Evolutionary conservation across 352 stramenopile genomes (phyloP).

Genomic region (Globisporangium perplexum): DNA sequence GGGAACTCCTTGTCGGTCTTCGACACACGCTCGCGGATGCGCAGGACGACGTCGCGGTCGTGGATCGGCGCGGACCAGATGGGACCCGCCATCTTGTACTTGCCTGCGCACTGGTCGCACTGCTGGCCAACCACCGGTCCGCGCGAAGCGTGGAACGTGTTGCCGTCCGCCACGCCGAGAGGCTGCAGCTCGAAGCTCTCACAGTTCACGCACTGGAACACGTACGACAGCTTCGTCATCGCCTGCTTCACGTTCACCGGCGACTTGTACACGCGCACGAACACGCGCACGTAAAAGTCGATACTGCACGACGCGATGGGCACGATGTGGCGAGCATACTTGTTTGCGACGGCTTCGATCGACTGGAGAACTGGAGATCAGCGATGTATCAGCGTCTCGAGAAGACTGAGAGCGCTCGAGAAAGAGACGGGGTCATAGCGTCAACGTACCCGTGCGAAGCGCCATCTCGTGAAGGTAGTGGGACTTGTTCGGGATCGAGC

Average conservation of each 20-base stretch:
- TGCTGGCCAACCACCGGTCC: slow-evolving; percentile 59
- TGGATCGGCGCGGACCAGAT: slow-evolving; percentile 97
- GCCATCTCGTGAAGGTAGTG: slow-evolving; percentile 88
- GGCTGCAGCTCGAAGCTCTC: slow-evolving; percentile 97
- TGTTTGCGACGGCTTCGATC: slow-evolving; percentile 92
- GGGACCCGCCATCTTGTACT: slow-evolving; percentile 93
- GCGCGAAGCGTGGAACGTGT: slow-evolving; percentile 80
- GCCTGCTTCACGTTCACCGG: slow-evolving; percentile 93
- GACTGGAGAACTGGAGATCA: slow-evolving; percentile 90
- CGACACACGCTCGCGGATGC: slow-evolving; percentile 74
- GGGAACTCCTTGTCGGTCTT: slow-evolving; percentile 84
- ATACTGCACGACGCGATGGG: slow-evolving; percentile 98
- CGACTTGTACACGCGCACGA: slow-evolving; percentile 97
- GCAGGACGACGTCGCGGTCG: slow-evolving; percentile 86
- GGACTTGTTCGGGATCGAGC: slow-evolving; percentile 81
- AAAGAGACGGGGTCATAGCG: not conserved
- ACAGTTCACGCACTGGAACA: slow-evolving; percentile 93
- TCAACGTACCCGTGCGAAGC: slow-evolving; percentile 62
- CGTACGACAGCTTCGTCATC: slow-evolving; percentile 88
- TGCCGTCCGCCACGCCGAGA: slow-evolving; percentile 84
- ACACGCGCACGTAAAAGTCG: slow-evolving; percentile 99
- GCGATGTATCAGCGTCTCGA: not conserved
- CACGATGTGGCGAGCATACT: slow-evolving; percentile 96
- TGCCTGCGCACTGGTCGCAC: slow-evolving; percentile 79
- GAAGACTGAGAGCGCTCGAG: no score